phyloP scores from a whole-genome alignment of 2,329 filamentous ascomycete species.

The Byssoonygena ceratinophila region DNA sequence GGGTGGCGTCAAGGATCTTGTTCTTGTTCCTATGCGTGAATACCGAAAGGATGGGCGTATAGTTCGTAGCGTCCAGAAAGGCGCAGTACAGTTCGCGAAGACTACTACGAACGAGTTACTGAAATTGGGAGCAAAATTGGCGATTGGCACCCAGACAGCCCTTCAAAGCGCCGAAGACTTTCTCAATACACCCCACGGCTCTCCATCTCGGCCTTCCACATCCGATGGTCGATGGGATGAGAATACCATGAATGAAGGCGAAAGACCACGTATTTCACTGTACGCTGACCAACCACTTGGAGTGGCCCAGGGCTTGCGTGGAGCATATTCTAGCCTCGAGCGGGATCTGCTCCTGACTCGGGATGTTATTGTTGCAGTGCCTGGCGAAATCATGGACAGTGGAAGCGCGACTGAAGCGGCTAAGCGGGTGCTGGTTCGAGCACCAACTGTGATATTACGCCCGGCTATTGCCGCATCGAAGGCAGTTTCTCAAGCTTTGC shows the following conservation, averaged over 20 bases:
- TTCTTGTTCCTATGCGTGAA: conserved; percentile 81
- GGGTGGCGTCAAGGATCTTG: conserved; percentile 70
- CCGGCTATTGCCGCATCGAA: conserved; percentile 85
- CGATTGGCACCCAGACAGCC: conserved; percentile 87
- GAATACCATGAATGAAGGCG: conserved; percentile 49
- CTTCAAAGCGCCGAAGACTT: conserved; percentile 80
- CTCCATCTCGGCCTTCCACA: conserved; percentile 26
- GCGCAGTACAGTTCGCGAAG: conserved; percentile 77
- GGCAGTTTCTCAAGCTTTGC: conserved; percentile 74
- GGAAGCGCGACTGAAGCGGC: conserved; percentile 70
- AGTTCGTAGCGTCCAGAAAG: conserved; percentile 83
- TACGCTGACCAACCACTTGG: conserved; percentile 92
- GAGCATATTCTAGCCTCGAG: conserved; percentile 70
- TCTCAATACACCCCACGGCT: conserved; percentile 37
- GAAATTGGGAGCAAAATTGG: conserved; percentile 84
- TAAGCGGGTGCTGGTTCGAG: conserved; percentile 63
- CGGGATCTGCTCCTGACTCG: conserved; percentile 76
- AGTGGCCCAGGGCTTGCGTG: conserved; percentile 72
- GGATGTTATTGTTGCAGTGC: conserved; percentile 90
- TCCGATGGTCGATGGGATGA: conserved; percentile 46
- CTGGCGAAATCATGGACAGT: conserved; percentile 81
- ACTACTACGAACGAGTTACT: conserved; percentile 92
- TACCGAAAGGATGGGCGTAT: conserved; percentile 91
- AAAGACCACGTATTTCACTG: conserved; percentile 69
- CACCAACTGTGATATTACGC: conserved; percentile 84